Percentiles rank a stretch among this genome's conserved stretches.
phyloP scores from a whole-genome alignment of 805 yeast genomes.

The Suhomyces xylopsoci region DNA sequence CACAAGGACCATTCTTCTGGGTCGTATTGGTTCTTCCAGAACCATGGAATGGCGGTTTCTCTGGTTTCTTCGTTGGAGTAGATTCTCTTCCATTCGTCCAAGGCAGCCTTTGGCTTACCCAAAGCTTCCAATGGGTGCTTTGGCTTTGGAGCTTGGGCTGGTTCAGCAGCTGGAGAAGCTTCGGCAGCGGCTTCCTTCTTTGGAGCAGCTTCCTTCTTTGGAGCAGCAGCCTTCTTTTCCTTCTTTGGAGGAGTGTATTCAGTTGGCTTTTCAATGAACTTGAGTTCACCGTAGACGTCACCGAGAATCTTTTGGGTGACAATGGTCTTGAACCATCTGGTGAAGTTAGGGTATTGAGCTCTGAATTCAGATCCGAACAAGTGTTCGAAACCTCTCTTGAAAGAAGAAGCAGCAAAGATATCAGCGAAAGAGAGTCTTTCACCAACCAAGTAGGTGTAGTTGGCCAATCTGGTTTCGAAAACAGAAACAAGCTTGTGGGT shows the following conservation, averaged over 20 bases:
- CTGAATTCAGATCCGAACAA: slow-evolving; percentile 68
- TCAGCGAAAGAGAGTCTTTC: slow-evolving; percentile 48
- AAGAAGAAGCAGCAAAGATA: slow-evolving; percentile 35
- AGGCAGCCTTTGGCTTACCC: slow-evolving; percentile 63
- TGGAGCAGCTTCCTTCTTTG: slow-evolving; percentile 35
- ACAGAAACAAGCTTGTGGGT: slow-evolving; percentile 18
- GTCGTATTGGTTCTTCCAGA: slow-evolving; percentile 90
- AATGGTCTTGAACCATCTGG: slow-evolving; percentile 71
- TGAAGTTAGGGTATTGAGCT: slow-evolving; percentile 54
- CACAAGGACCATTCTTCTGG: slow-evolving; percentile 91
- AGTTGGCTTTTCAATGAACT: slow-evolving; percentile 62
- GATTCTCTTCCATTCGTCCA: slow-evolving; percentile 94
- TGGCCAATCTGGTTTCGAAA: slow-evolving; percentile 35
- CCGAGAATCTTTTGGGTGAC: slow-evolving; percentile 42
- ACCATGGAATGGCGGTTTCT: slow-evolving; percentile 91
- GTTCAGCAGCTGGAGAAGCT: slow-evolving; percentile 21
- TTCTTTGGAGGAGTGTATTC: slow-evolving; percentile 67
- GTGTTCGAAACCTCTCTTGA: slow-evolving; percentile 53
- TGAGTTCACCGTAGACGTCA: slow-evolving; percentile 36
- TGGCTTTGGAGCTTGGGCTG: slow-evolving; percentile 66
- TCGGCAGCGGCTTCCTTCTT: slow-evolving; percentile 35
- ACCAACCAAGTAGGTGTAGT: slow-evolving; percentile 47
- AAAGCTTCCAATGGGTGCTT: slow-evolving; percentile 89
- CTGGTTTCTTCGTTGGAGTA: slow-evolving; percentile 98
- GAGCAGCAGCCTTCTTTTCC: slow-evolving; percentile 59